Percentiles rank a stretch among this genome's conserved stretches.
Evolutionary conservation across 257 asterid species (phyloP).

Genomic region (Forsythia viridissima): DNA sequence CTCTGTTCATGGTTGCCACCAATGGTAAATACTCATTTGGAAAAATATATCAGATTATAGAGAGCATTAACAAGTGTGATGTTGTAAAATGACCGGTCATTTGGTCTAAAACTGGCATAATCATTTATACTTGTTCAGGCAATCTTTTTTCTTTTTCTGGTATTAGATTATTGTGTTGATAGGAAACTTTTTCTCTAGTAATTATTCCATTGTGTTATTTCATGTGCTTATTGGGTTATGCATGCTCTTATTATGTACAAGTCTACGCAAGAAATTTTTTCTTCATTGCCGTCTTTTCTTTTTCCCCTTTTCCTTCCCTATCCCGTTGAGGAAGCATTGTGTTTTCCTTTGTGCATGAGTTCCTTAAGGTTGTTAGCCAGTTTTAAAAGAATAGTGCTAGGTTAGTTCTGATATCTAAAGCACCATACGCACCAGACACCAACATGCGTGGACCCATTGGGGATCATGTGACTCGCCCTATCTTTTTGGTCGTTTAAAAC

Average conservation of each 20-base stretch:
- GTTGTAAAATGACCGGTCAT: too few relatives aligned
- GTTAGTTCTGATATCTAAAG: too few relatives aligned
- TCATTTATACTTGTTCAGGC: too few relatives aligned
- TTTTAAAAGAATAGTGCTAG: too few relatives aligned
- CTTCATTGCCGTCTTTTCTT: neutral
- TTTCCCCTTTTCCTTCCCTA: neutral
- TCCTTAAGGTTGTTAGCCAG: too few relatives aligned
- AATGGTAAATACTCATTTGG: too few relatives aligned
- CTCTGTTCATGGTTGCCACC: too few relatives aligned
- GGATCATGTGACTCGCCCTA: neutral
- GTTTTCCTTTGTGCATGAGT: neutral
- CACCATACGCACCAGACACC: neutral
- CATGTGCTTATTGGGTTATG: neutral
- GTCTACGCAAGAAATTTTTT: too few relatives aligned
- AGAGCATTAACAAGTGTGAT: too few relatives aligned
- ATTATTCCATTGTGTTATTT: neutral
- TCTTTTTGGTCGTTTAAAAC: neutral
- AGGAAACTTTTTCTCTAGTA: neutral
- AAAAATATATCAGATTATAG: too few relatives aligned
- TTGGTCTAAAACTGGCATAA: too few relatives aligned
- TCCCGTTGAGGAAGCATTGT: neutral
- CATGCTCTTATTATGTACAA: too few relatives aligned
- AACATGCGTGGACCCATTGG: neutral
- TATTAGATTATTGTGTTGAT: conserved; percentile 6
- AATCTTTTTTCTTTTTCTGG: neutral